These are phyloP conservation scores for Melanogaster broomeanus DNA, from an alignment of 768 basidiomycete genomes.

Conservation along the genomic window DNA sequence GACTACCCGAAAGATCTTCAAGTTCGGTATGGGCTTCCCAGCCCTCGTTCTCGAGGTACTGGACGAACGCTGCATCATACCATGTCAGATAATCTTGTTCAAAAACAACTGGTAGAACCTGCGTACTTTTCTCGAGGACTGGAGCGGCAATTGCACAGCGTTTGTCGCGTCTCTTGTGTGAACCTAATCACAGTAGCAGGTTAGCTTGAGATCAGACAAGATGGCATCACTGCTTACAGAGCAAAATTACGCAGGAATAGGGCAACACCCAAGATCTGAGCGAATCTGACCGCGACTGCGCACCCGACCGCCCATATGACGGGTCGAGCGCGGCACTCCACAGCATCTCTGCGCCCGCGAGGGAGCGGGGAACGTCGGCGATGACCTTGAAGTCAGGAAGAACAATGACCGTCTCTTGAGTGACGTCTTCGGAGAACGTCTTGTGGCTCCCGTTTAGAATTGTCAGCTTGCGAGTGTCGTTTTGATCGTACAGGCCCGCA, in stretches of 20 bases:
- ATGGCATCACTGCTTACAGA: slow-evolving; percentile 61
- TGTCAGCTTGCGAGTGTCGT: slow-evolving; percentile 57
- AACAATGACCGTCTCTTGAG: slow-evolving; percentile 78
- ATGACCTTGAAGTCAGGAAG: slow-evolving; percentile 93
- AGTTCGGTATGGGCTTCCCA: slow-evolving; percentile 79
- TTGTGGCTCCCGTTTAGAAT: slow-evolving; percentile 85
- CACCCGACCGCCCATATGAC: slow-evolving; percentile 48
- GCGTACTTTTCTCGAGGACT: slow-evolving; percentile 72
- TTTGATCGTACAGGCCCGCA: slow-evolving; percentile 59
- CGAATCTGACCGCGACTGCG: slow-evolving; percentile 42
- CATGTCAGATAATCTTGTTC: slow-evolving; percentile 5
- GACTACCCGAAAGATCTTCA: slow-evolving; percentile 49
- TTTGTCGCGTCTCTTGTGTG: slow-evolving; percentile 91
- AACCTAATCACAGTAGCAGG: slow-evolving; percentile 52
- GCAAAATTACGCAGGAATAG: slow-evolving; percentile 84
- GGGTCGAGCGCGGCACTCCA: slow-evolving; percentile 69
- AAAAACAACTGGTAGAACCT: slow-evolving; percentile 14
- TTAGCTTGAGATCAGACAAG: slow-evolving; percentile 1
- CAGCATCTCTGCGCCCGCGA: slow-evolving; percentile 66
- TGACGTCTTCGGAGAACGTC: slow-evolving; percentile 59
- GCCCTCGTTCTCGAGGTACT: slow-evolving; percentile 61
- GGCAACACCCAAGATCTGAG: slow-evolving; percentile 81
- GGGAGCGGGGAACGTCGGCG: slow-evolving; percentile 64
- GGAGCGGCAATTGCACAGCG: slow-evolving; percentile 88
- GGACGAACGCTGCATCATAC: slow-evolving; percentile 52